Evolutionary conservation across 768 basidiomycete species (phyloP).

Genomic region (Leccinellum rugosiceps): DNA sequence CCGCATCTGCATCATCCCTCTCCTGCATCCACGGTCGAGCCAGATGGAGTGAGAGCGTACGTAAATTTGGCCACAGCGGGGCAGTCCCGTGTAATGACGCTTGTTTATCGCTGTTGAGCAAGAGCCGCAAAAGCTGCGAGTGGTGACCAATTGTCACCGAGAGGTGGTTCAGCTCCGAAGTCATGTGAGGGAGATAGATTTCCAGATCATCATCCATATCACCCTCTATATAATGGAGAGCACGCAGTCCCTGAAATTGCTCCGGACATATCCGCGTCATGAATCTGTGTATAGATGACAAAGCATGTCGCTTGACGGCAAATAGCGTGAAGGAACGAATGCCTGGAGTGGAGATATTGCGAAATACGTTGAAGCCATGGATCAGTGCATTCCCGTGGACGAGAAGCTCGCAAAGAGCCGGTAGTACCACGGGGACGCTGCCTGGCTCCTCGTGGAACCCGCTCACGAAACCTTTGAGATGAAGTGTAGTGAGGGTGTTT

Average conservation of each 20-base stretch:
- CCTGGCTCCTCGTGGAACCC: conserved; percentile 32
- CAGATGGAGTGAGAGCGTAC: conserved; percentile 28
- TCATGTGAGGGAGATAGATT: conserved; percentile 31
- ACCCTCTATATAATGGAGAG: conserved; percentile 34
- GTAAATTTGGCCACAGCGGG: conserved; percentile 32
- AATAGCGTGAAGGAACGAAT: conserved; percentile 25
- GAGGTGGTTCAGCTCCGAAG: conserved; percentile 35
- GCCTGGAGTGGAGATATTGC: conserved; percentile 32
- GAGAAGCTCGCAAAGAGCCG: conserved; percentile 27
- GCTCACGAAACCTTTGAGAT: conserved; percentile 33
- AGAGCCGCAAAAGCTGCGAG: conserved; percentile 31
- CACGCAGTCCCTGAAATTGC: conserved; percentile 31
- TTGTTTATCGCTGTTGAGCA: conserved; percentile 34
- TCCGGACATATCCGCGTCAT: conserved; percentile 34
- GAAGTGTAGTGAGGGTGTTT: conserved; percentile 28
- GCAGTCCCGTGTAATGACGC: conserved; percentile 30
- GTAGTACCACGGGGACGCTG: conserved; percentile 31
- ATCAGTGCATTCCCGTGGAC: conserved; percentile 31
- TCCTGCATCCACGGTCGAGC: conserved; percentile 28
- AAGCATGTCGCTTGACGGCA: conserved; percentile 25
- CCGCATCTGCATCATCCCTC: conserved; percentile 29
- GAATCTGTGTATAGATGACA: conserved; percentile 35
- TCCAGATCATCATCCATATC: conserved; percentile 35
- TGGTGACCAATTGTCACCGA: conserved; percentile 32
- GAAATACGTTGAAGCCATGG: conserved; percentile 34